Evolutionary conservation across 768 basidiomycete species (phyloP).

Genomic region (Boletus subparvulus): DNA sequence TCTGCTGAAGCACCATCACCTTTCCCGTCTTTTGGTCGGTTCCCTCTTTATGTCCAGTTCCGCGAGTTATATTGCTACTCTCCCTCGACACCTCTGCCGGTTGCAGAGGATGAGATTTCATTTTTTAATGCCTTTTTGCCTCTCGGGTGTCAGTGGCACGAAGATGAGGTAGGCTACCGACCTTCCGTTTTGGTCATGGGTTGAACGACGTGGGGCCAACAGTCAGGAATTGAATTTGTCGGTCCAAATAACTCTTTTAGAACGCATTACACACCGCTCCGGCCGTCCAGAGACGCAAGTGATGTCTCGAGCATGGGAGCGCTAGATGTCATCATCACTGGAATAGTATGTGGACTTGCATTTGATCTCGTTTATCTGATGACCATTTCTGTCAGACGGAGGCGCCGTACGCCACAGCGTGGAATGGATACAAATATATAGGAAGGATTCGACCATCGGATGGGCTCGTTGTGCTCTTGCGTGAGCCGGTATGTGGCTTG

Average conservation of each 20-base stretch:
- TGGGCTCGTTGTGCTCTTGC: slow-evolving; percentile 54
- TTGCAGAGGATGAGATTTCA: slow-evolving; percentile 35
- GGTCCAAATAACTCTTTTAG: slow-evolving; percentile 37
- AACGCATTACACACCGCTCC: slow-evolving; percentile 40
- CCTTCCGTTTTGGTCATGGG: not conserved
- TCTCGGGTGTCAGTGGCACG: slow-evolving; percentile 35
- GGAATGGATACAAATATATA: slow-evolving; percentile 55
- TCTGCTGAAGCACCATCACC: slow-evolving; percentile 34
- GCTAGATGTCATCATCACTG: slow-evolving; percentile 53
- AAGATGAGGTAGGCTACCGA: slow-evolving; percentile 25
- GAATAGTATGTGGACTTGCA: slow-evolving; percentile 39
- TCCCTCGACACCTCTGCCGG: slow-evolving; percentile 34
- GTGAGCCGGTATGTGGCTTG: slow-evolving; percentile 46
- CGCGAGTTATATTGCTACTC: slow-evolving; percentile 48
- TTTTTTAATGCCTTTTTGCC: slow-evolving; percentile 50
- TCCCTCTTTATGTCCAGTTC: slow-evolving; percentile 48
- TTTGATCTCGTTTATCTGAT: not conserved
- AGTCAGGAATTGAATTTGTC: slow-evolving; percentile 33
- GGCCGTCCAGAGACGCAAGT: slow-evolving; percentile 9
- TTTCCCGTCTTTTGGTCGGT: slow-evolving; percentile 39
- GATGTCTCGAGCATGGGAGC: slow-evolving; percentile 20
- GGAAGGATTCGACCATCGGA: slow-evolving; percentile 61
- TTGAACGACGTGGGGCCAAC: not conserved
- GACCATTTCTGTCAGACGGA: slow-evolving; percentile 40
- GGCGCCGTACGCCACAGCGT: slow-evolving; percentile 45